Evolutionary conservation across 2,329 filamentous ascomycete genomes (phyloP).

Genomic region (Paraphoma sp.): DNA sequence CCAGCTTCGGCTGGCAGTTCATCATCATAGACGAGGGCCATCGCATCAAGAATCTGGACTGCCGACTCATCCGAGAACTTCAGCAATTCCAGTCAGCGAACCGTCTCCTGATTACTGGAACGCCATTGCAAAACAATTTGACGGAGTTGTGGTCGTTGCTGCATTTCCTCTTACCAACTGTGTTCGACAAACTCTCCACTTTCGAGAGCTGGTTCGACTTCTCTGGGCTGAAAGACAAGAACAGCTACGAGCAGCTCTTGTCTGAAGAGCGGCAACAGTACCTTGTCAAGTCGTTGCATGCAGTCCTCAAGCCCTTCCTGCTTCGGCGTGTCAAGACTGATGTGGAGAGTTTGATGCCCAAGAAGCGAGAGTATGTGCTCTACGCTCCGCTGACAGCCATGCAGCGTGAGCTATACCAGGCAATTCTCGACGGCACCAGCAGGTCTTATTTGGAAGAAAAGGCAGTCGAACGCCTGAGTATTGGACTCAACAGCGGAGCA

Average conservation of each 20-base stretch:
- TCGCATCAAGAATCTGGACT: conserved; percentile 95
- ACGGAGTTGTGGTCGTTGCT: conserved; percentile 94
- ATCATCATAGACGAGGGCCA: conserved; percentile 99
- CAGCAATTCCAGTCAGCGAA: conserved; percentile 90
- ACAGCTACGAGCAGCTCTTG: conserved; percentile 78
- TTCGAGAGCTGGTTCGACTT: conserved; percentile 99
- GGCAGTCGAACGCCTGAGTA: conserved; percentile 68
- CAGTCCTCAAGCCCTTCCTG: conserved; percentile 89
- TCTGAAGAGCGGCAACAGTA: conserved; percentile 79
- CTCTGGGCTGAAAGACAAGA: conserved; percentile 84
- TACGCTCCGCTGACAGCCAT: conserved; percentile 91
- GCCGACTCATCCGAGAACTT: conserved; percentile 86
- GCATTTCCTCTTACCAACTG: conserved; percentile 89
- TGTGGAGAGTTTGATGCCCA: conserved; percentile 88
- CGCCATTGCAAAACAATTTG: conserved; percentile 93
- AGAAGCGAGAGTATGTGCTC: conserved; percentile 94
- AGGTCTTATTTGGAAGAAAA: conserved; percentile 74
- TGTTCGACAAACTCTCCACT: conserved; percentile 90
- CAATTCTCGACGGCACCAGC: conserved; percentile 67
- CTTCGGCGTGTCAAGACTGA: conserved; percentile 90
- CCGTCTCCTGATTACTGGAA: conserved; percentile 90
- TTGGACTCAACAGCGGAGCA: conserved; percentile 47
- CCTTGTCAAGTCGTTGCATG: conserved; percentile 85
- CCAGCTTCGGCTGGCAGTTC: conserved; percentile 91
- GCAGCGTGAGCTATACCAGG: conserved; percentile 88